A percentile compares a stretch with the other conserved stretches of the same genome.
Evolutionary conservation across 2,329 filamentous ascomycete species (phyloP).

Genomic region (Pseudovirgaria hyperparasitica): DNA sequence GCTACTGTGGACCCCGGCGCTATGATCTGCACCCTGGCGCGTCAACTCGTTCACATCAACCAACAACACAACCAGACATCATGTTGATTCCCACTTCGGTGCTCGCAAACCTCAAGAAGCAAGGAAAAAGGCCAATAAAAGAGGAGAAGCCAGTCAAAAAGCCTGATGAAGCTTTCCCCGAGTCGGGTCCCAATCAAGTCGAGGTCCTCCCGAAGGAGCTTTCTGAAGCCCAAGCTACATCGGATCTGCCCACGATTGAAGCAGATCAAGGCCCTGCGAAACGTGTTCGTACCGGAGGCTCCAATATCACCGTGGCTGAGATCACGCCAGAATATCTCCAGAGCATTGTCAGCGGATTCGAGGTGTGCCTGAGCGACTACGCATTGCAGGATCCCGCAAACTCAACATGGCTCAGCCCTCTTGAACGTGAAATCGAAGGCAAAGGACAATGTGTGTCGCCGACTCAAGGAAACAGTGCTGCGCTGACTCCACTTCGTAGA

Average conservation of each 20-base stretch:
- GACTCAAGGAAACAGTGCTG: background rate
- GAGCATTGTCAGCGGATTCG: conserved; percentile 17
- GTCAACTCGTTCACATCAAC: too few relatives aligned
- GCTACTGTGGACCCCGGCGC: too few relatives aligned
- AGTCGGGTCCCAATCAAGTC: conserved; percentile 10
- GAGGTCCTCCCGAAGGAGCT: background rate
- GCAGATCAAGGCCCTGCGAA: conserved; percentile 4
- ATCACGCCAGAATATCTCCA: conserved; percentile 16
- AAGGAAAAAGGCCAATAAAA: too few relatives aligned
- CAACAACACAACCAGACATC: too few relatives aligned
- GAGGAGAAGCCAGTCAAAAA: conserved; percentile 7
- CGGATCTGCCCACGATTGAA: conserved; percentile 9
- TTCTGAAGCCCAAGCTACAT: conserved; percentile 7
- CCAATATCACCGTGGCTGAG: conserved; percentile 11
- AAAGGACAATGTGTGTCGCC: conserved; percentile 13
- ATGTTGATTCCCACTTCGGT: too few relatives aligned
- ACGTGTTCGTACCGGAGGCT: too few relatives aligned
- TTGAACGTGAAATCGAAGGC: conserved; percentile 12
- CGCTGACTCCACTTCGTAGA: conserved; percentile 7
- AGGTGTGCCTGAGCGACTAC: conserved; percentile 23
- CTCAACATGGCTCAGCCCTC: conserved; percentile 14
- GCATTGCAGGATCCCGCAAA: conserved; percentile 17
- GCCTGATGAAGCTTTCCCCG: conserved; percentile 7
- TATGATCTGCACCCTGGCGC: too few relatives aligned
- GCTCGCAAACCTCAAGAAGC: too few relatives aligned